Base-by-base conservation (phyloP, 1,284 basidiomycete genomes). In the Inonotus obliquus region DNA sequence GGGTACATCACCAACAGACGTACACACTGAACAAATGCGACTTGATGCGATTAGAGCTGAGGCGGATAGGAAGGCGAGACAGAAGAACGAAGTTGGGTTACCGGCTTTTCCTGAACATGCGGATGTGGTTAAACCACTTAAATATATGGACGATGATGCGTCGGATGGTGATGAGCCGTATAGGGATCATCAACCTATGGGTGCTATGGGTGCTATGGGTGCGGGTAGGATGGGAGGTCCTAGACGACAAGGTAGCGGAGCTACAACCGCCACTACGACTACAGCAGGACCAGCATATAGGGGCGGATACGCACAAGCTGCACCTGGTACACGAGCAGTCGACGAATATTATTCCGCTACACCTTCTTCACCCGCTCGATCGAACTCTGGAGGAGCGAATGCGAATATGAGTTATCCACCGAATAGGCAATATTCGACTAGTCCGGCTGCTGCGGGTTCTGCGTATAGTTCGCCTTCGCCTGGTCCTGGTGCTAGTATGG, bases 41-140 rank as follows among this genome's bases (percentile, higher is more conserved):
- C 73, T 92, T 63, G 89, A 91, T 66, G 90, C 90, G 19, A 82
- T 93, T 68, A 91, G 89, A 69, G 89, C 89, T 11, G 91, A 93
- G 70, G 85, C 82, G 4, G 89, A 92, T 65, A 81, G 91, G 63
- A 92, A 92, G 70, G 85, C 85, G 2, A 79, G 79, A 35, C 85
- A 86, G 69, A 74, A 76, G 62, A 75, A 75, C n/a, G 89, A 91
- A 72, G 75, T 77, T 59, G 91, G 90, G 19, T 73, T 93, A 0
- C 89, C 91, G 19, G 81, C 87, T 7, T 91, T 93, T 75, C 76
- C 84, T 48, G 90, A 92, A 70, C 75, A 39, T 19, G 68, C 79
- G 66, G 81, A 83, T 57, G 75, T 70, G 27, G 79, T 77, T 1
- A 83, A 86, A 64, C 89, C 90, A 19, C 77, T 91, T 59, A 47